A percentile compares a stretch with the other conserved stretches of the same genome.
Evolutionary conservation across 371 early-diverging fungal genomes (phyloP).

Genomic region (Mucor saturninus): DNA sequence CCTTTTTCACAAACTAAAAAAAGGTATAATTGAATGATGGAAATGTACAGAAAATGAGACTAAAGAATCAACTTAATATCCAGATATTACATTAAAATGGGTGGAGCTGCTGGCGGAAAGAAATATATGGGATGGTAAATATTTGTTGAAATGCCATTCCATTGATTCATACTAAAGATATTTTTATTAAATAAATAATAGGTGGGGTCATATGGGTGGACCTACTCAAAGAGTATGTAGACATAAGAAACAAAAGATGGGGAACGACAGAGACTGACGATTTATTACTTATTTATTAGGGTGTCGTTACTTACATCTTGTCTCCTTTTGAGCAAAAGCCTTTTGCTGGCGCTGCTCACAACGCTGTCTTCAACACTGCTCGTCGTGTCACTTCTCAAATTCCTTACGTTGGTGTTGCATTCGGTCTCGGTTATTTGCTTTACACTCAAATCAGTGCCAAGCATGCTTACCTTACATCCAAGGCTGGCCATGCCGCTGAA

Average conservation of each 20-base stretch:
- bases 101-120: slow-evolving; percentile 39
- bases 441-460: slow-evolving; percentile 66
- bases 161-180: neutral
- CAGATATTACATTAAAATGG: slow-evolving; percentile 37
- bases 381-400: slow-evolving; percentile 75
- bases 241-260: neutral
- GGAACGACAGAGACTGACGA: neutral
- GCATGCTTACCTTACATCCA: slow-evolving; percentile 72
- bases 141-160: neutral
- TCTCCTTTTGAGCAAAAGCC: slow-evolving; percentile 83
- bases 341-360: slow-evolving; percentile 74
- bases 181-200: slow-evolving; percentile 2
- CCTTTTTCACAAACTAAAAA: slow-evolving; percentile 15
- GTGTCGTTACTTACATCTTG: slow-evolving; percentile 73
- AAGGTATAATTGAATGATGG: slow-evolving; percentile 4
- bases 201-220: slow-evolving; percentile 81
- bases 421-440: slow-evolving; percentile 66
- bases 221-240: slow-evolving; percentile 66
- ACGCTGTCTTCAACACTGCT: slow-evolving; percentile 80
- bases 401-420: slow-evolving; percentile 74
- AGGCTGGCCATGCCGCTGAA: slow-evolving; percentile 71
- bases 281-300: slow-evolving; percentile 40
- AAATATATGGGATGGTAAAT: slow-evolving; percentile 52
- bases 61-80: neutral
- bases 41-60: neutral